Evolutionary conservation across 2,329 filamentous ascomycete genomes (phyloP).

Genomic region (Phyllosticta citribraziliensis): DNA sequence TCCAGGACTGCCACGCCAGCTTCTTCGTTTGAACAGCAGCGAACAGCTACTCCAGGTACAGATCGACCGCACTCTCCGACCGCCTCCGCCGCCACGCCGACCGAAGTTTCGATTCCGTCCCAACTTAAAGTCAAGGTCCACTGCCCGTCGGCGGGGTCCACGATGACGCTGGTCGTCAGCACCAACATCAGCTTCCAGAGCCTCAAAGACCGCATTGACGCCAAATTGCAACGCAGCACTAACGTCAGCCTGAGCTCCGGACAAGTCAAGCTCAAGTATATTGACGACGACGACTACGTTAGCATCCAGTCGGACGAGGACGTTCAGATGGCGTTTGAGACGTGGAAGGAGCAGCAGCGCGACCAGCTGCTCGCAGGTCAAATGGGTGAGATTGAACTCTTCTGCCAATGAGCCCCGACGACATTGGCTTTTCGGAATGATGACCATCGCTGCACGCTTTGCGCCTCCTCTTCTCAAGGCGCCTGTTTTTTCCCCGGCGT

Average conservation of each 20-base stretch:
- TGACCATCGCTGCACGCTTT: not conserved
- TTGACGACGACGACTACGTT: conserved; percentile 87
- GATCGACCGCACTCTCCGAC: conserved; percentile 31
- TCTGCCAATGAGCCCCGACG: conserved; percentile 21
- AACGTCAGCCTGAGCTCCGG: conserved; percentile 73
- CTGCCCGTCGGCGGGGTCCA: conserved; percentile 66
- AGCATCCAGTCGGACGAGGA: conserved; percentile 94
- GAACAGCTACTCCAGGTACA: conserved; percentile 28
- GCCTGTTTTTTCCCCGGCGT: conserved; percentile 1
- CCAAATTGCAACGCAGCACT: conserved; percentile 81
- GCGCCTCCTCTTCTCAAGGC: not conserved
- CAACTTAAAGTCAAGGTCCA: conserved; percentile 96
- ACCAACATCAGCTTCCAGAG: conserved; percentile 93
- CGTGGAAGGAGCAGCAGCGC: conserved; percentile 72
- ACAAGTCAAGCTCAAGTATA: conserved; percentile 78
- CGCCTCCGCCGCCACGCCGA: conserved; percentile 15
- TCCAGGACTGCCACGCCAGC: conserved; percentile 29
- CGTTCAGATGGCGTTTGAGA: conserved; percentile 89
- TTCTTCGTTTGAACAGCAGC: conserved; percentile 29
- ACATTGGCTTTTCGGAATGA: not conserved
- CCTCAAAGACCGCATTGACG: conserved; percentile 89
- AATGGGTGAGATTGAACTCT: conserved; percentile 73
- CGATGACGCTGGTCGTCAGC: conserved; percentile 89
- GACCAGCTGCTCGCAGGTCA: conserved; percentile 50
- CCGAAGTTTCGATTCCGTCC: conserved; percentile 42